phyloP scores from a whole-genome alignment of 2,329 filamentous ascomycete species.

The Neofusicoccum kwambonambiense region DNA sequence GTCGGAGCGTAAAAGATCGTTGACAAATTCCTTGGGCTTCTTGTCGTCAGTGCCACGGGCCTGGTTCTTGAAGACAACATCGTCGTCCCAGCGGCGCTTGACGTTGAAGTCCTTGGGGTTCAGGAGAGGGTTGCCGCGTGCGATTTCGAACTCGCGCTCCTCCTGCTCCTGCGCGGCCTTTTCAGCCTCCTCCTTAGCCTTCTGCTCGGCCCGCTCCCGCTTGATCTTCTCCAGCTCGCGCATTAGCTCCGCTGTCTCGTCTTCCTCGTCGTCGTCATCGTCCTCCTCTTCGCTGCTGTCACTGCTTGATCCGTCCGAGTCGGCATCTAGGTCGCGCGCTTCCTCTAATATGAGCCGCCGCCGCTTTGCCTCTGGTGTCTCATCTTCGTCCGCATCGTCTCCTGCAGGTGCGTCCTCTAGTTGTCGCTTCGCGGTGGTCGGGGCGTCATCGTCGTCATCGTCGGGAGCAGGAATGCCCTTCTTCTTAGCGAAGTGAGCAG shows the following conservation, averaged over 20 bases:
- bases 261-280: conserved; percentile 51
- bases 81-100: conserved; percentile 92
- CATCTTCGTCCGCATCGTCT: conserved; percentile 51
- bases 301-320: conserved; percentile 62
- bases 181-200: conserved; percentile 79
- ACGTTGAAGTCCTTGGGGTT: conserved; percentile 87
- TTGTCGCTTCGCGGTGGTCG: conserved; percentile 59
- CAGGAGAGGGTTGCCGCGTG: conserved; percentile 85
- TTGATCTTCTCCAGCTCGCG: conserved; percentile 94
- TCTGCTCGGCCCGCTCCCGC: conserved; percentile 76
- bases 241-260: conserved; percentile 85
- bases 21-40: conserved; percentile 94
- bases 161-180: conserved; percentile 78
- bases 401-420: conserved; percentile 23
- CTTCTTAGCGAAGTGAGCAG: conserved; percentile 82
- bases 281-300: conserved; percentile 56
- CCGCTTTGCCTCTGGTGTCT: conserved; percentile 76
- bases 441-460: conserved; percentile 42
- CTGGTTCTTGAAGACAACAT: conserved; percentile 99
- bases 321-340: conserved; percentile 82
- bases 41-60: conserved; percentile 91
- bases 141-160: conserved; percentile 82
- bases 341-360: conserved; percentile 79
- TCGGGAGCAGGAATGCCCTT: conserved; percentile 60
- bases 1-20: conserved; percentile 89